Base-by-base conservation (phyloP, 179 eudicot species). In the Nepenthes alata region DNA sequence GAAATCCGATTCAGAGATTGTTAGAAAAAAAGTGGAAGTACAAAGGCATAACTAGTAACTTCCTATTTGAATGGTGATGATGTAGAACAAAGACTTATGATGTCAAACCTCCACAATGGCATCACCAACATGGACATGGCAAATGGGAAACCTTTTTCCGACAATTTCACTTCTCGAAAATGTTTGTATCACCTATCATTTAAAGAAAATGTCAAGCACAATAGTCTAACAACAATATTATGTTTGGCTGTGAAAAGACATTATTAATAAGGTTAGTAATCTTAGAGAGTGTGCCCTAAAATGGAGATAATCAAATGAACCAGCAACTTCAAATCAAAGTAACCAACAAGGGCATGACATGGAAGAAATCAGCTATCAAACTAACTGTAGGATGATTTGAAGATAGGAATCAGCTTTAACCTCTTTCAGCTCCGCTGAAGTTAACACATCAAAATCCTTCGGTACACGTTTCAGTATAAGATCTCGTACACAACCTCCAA, bases 401-500 rank as follows among this genome's bases (percentile, higher is more conserved):
- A 4, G 5, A 15, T 4, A 34, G 38, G 36, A 55, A 55, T 57
- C 55, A 14, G 12, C 39, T 74, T 77, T 68, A 65, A 82, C 97
- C 90, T 91, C 78, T 62, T 71, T 76, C 12, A 91, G 78, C 72
- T 88, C 89, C 12, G 97, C 97, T 61, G 97, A 79, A 50, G 96
- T 88, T 70, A 91, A 60, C 60, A 91, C 64, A 74, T 91, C 97
- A 62, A 91, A 91, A 76, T 91, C 97, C 74, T 84, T 91, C 48
- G 97, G 97, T 11, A 82, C 72, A 52, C 84, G 86, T 73, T 78
- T 85, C 47, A 91, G 72, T 47, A 88, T 80, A 62, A 91, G 91
- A 77, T 91, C 97, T 37, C 97, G 83, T 58, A 91, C 96, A 71
- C 97, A 91, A 49, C 97, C 97, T 58, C 97, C 97, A 47, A 91